Conservation (phyloP, 2,329 filamentous ascomycete species). For the Bipolaris sorokiniana region DNA sequence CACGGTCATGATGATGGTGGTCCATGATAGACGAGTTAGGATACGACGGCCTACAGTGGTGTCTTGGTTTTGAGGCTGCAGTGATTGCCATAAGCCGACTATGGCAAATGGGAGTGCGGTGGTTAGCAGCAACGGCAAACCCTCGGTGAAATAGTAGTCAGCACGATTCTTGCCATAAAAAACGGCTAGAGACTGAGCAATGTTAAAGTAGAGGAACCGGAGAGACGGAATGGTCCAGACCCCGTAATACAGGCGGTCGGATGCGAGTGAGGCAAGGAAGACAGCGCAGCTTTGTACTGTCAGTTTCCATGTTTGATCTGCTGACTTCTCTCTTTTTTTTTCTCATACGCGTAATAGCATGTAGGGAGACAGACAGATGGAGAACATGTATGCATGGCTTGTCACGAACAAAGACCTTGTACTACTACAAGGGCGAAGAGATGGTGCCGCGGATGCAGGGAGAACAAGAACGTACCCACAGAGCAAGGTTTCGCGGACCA, state of each 20-base stretch:
- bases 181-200: conserved; percentile 82
- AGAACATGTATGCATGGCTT: conserved; percentile 1
- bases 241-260: conserved; percentile 81
- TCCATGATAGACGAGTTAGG: conserved; percentile 41
- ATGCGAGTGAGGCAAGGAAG: conserved; percentile 67
- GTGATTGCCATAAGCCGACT: conserved; percentile 63
- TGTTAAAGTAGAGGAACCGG: conserved; percentile 88
- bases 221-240: conserved; percentile 88
- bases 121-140: conserved; percentile 83
- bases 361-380: neutral
- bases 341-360: conserved; percentile 9
- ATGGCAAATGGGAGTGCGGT: conserved; percentile 80
- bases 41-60: conserved; percentile 19
- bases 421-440: conserved; percentile 6
- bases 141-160: conserved; percentile 94
- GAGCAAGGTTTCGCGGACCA: conserved; percentile 68
- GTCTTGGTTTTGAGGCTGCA: conserved; percentile 18
- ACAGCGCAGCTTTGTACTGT: conserved; percentile 59
- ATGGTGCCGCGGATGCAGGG: conserved; percentile 21
- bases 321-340: conserved; percentile 6
- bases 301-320: conserved; percentile 26
- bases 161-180: conserved; percentile 91
- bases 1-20: conserved; percentile 65
- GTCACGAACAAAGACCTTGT: conserved; percentile 6
- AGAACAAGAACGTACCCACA: conserved; percentile 57